Evolutionary conservation across 2,329 filamentous ascomycete genomes (phyloP).

Genomic region (Fusarium sarcochroum): DNA sequence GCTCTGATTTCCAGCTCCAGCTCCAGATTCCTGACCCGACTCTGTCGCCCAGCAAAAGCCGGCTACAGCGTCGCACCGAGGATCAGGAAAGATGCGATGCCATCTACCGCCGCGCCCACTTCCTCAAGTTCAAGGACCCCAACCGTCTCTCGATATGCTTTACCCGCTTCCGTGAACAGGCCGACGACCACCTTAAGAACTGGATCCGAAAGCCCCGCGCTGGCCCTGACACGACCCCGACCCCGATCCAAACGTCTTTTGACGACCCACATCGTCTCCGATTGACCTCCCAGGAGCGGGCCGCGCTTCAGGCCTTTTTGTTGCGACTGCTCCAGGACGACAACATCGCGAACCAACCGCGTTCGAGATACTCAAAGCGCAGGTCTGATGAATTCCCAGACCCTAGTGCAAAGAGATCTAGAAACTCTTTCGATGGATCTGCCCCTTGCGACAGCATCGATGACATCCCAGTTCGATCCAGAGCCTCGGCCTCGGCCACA

Average conservation of each 20-base stretch:
- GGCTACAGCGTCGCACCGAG: constrained; percentile 35
- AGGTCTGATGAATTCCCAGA: constrained; percentile 41
- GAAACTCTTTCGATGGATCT: constrained; percentile 25
- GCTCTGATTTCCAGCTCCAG: constrained; percentile 45
- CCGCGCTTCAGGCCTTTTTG: constrained; percentile 46
- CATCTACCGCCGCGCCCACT: constrained; percentile 44
- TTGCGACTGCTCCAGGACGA: constrained; percentile 34
- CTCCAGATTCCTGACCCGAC: constrained; percentile 44
- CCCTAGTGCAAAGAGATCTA: constrained; percentile 35
- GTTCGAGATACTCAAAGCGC: constrained; percentile 40
- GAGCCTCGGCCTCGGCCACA: constrained; percentile 10
- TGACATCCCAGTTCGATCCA: constrained; percentile 42
- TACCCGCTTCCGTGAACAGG: constrained; percentile 44
- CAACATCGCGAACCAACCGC: constrained; percentile 21
- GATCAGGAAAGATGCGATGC: constrained; percentile 42
- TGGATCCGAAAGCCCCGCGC: constrained; percentile 43
- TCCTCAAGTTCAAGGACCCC: constrained; percentile 41
- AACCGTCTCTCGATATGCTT: constrained; percentile 39
- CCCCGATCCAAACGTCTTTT: constrained; percentile 22
- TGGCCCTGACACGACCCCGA: constrained; percentile 38
- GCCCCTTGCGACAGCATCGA: constrained; percentile 31
- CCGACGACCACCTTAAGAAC: constrained; percentile 30
- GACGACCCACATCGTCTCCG: constrained; percentile 43
- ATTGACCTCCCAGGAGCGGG: constrained; percentile 40
- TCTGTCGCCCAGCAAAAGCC: constrained; percentile 47